phyloP scores from a whole-genome alignment of 495 filamentous ascomycete genomes.

The Xylaria nigripes region DNA sequence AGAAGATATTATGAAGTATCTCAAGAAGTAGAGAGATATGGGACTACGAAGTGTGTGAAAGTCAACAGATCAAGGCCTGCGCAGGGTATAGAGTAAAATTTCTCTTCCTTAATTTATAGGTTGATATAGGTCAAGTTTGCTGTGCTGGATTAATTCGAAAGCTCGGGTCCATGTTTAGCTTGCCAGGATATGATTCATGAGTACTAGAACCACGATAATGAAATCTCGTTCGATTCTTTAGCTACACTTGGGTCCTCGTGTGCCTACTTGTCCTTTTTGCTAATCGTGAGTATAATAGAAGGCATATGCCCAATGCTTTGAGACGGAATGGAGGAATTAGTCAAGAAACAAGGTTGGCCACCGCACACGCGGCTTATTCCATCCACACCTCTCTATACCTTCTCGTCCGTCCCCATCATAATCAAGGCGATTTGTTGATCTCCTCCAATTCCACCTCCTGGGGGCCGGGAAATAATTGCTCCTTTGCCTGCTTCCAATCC shows the following conservation, averaged over 20 bases:
- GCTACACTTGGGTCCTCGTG: background rate
- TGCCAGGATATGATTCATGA: background rate
- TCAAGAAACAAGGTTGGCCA: too few relatives aligned
- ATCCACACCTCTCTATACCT: too few relatives aligned
- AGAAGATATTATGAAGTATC: slow-evolving; percentile 72
- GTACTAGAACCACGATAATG: background rate
- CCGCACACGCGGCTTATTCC: too few relatives aligned
- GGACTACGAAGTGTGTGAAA: background rate
- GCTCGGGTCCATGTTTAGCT: background rate
- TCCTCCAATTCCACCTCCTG: background rate
- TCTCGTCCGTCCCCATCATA: background rate
- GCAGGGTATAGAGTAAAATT: background rate
- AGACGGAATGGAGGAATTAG: too few relatives aligned
- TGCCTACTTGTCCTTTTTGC: too few relatives aligned
- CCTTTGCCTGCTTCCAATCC: background rate
- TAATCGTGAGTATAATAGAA: too few relatives aligned
- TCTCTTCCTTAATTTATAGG: background rate
- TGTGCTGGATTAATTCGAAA: too few relatives aligned
- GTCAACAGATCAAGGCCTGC: background rate
- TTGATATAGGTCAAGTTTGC: background rate
- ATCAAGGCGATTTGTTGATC: background rate
- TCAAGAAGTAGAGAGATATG: slow-evolving; percentile 29
- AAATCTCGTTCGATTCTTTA: background rate
- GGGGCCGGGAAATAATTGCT: background rate
- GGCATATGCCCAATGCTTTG: too few relatives aligned